Conservation (phyloP, 2,329 filamentous ascomycete species). For the Penicillium verrucosum region DNA sequence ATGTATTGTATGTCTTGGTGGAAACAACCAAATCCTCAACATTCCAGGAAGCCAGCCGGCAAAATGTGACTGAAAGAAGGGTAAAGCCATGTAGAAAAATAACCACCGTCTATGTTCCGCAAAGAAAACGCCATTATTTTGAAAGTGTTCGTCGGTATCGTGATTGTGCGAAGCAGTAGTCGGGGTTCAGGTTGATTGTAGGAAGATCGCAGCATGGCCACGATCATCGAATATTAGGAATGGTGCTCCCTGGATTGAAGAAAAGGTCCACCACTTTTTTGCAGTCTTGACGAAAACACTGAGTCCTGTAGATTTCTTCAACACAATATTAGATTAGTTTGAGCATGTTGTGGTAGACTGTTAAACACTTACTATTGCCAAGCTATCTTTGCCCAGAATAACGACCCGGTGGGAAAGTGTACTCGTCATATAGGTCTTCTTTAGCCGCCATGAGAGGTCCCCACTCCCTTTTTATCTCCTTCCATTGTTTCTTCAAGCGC, state of each 20-base stretch:
- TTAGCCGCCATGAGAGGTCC: conserved; percentile 21
- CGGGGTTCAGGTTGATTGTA: not conserved
- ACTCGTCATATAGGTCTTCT: conserved; percentile 18
- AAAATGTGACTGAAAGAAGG: not conserved
- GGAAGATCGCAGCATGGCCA: not conserved
- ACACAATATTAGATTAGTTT: not conserved
- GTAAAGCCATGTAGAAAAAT: not conserved
- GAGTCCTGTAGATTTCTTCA: not conserved
- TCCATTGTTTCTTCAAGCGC: conserved; percentile 11
- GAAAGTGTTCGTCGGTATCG: not conserved
- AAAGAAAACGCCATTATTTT: not conserved
- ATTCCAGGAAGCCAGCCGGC: not conserved
- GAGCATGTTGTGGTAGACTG: not conserved
- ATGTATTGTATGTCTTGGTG: not conserved
- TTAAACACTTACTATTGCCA: not conserved
- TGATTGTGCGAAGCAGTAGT: not conserved
- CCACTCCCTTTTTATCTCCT: conserved; percentile 13
- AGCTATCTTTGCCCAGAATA: conserved; percentile 17
- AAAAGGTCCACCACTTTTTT: not conserved
- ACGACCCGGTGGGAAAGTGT: conserved; percentile 20
- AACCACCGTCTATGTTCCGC: not conserved
- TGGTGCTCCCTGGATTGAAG: not conserved
- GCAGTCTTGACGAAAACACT: not conserved
- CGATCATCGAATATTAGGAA: not conserved
- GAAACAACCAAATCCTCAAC: not conserved